Evolutionary conservation across 2,329 filamentous ascomycete genomes (phyloP).

Genomic region (Thielaviopsis euricoi): DNA sequence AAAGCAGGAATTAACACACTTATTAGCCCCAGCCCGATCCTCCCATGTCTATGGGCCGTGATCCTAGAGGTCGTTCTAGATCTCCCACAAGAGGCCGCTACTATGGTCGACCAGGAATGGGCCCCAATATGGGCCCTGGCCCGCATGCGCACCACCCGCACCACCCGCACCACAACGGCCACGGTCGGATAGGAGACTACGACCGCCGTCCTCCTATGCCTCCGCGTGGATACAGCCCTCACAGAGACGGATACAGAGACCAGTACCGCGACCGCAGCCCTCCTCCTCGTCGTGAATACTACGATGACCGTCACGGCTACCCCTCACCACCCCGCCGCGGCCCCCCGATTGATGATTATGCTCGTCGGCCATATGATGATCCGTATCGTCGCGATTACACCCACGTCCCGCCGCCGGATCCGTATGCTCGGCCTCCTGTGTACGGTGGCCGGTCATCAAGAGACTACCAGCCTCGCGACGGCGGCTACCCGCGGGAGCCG

Average conservation of each 20-base stretch:
- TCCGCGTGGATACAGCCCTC: constrained; percentile 69
- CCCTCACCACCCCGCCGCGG: constrained; percentile 69
- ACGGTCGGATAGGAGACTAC: constrained; percentile 47
- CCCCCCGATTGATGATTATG: constrained; percentile 63
- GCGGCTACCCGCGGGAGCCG: constrained; percentile 28
- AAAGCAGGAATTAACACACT: background rate
- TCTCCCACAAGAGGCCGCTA: constrained; percentile 51
- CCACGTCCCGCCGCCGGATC: constrained; percentile 41
- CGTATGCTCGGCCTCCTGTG: constrained; percentile 39
- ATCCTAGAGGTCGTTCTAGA: constrained; percentile 57
- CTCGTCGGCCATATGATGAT: constrained; percentile 55
- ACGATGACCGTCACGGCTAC: constrained; percentile 59
- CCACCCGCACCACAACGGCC: background rate
- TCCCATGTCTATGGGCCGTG: constrained; percentile 29
- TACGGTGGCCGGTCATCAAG: constrained; percentile 39
- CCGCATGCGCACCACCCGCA: background rate
- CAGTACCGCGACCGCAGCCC: constrained; percentile 81
- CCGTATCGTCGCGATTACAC: constrained; percentile 57
- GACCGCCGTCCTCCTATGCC: constrained; percentile 50
- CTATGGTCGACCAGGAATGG: background rate
- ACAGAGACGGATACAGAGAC: constrained; percentile 45
- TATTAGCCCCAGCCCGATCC: constrained; percentile 63
- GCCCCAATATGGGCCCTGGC: background rate
- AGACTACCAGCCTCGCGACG: constrained; percentile 34
- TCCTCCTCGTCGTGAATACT: constrained; percentile 74